Evolutionary conservation across 2,329 filamentous ascomycete genomes (phyloP), one percentile per base, ranked within the genome.

Genomic region (Beauveria pseudobassiana): DNA sequence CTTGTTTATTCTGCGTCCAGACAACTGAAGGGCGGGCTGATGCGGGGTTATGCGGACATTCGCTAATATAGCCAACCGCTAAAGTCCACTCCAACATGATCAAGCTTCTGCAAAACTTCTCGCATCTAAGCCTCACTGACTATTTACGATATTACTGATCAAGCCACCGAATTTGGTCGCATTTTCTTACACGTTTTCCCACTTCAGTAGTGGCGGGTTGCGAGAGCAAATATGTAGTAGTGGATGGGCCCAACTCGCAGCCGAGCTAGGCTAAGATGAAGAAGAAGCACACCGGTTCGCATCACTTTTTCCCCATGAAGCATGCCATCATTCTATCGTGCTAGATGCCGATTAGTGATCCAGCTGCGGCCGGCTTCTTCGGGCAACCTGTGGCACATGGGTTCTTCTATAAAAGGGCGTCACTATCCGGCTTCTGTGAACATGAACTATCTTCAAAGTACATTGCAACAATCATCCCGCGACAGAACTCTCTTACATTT

Each of bases 11-110:
- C 42, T 12, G 30, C 34, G 30, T 14, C 50, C 14, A n/a, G n/a
- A n/a, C 9, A 0, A 10, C 14, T 18, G 6, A 16, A 9, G 12
- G 34, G 6, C 34, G 34, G 34, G 34, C 42, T 16, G 22, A 9
- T 42, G 55, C 55, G 55, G 34, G 55, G 46, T 49, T 58, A 58
- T 58, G 46, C 55, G 55, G 54, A 38, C 54, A 43, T 58, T 43
- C 30, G 34, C 45, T 38, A 22, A 24, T 34, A 34, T 24, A 53
- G 14, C 12, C n/a, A 9, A 28, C 55, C 46, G 16, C 34, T 43
- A 28, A 58, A 38, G n/a, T 18, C 22, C 54, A 48, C 43, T 38
- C 24, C 28, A 20, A 38, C 24, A 22, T 30, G 12, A 18, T 10
- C 10, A 9, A 16, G 4, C 14, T 24, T 34, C 1, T 43, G 28